Evolutionary conservation across 2,329 filamentous ascomycete species (phyloP), one percentile per base, ranked within the genome.

Genomic region (Whalleya microplaca): DNA sequence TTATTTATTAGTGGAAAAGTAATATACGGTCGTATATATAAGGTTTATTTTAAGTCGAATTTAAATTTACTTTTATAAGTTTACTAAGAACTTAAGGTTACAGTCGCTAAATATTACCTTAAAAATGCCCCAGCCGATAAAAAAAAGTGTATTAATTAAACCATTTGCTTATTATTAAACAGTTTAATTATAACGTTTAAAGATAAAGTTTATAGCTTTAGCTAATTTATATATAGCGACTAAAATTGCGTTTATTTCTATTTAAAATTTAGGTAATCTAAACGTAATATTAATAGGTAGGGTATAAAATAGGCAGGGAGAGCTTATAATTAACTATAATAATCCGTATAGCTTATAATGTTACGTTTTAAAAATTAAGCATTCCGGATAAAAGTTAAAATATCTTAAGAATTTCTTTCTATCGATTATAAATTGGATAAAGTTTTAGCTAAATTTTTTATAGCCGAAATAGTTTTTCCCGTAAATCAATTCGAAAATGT

Each of bases 401-500:
- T 27, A 27, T 27, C 9, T 27, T 4, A 9, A 4, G 9, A 27
- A 27, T 27, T 27, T 27, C 9, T 27, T 27, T 4, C 23, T 4
- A 27, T 27, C 9, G 9, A 27, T 27, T 27, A 48, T 16, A 21
- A 48, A 48, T 23, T 41, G 21, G 6, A 48, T 41, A 21, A 47
- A 19, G 6, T 47, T n/a, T 18, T 47, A 14, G 19, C 41, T 48
- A 21, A 48, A 16, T 41, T 41, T 48, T n/a, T 21, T 21, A 48
- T 41, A 48, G 2, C 3, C 16, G 21, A 48, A 16, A 27, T 45
- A 21, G 27, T 45, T 45, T 45, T 14, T 16, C 3, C 23, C 18
- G 41, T 48, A 41, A 16, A 48, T 41, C 23, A 48, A 14, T 41
- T 41, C 21, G 41, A 41, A 48, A 12, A 48, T 48, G 18, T 48